Conservation (phyloP, 805 yeast genomes). For the Alloascoidea africana region DNA sequence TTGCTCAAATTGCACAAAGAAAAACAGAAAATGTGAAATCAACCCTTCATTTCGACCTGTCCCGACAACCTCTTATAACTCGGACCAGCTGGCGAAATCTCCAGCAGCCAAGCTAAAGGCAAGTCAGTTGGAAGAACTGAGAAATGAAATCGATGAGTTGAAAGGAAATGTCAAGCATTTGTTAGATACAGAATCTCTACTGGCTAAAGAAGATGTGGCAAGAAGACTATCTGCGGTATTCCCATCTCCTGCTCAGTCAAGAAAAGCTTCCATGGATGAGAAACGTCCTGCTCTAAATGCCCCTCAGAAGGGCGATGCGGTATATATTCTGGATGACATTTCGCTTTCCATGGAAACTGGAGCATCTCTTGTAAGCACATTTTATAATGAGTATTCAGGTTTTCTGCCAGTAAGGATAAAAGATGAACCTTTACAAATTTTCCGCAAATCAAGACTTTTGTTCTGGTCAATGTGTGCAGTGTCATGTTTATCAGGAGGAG, state of each 20-base stretch:
- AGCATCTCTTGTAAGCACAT: slow-evolving; percentile 51
- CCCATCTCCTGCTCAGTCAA: not conserved
- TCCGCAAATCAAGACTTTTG: slow-evolving; percentile 66
- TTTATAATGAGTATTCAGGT: slow-evolving; percentile 54
- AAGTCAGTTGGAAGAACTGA: not conserved
- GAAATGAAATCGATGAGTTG: not conserved
- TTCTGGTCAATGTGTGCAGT: slow-evolving; percentile 88
- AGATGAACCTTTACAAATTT: slow-evolving; percentile 37
- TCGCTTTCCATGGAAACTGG: slow-evolving; percentile 53
- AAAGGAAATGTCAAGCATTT: not conserved
- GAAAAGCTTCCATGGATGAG: not conserved
- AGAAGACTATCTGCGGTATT: not conserved
- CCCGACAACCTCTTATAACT: not conserved
- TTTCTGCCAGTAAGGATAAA: slow-evolving; percentile 60
- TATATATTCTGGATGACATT: not conserved
- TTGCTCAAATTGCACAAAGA: slow-evolving; percentile 68
- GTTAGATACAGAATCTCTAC: not conserved
- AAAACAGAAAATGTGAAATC: slow-evolving; percentile 70
- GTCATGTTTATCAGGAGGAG: slow-evolving; percentile 57
- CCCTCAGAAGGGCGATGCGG: not conserved
- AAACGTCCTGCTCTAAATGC: too few species aligned
- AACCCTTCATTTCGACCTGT: slow-evolving; percentile 80
- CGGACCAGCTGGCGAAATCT: not conserved
- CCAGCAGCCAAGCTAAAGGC: not conserved
- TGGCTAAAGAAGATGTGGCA: not conserved